Evolutionary conservation across 1,139 yeast genomes (phyloP), one percentile per base, ranked within the genome.

Genomic region (Candida tropicalis): DNA sequence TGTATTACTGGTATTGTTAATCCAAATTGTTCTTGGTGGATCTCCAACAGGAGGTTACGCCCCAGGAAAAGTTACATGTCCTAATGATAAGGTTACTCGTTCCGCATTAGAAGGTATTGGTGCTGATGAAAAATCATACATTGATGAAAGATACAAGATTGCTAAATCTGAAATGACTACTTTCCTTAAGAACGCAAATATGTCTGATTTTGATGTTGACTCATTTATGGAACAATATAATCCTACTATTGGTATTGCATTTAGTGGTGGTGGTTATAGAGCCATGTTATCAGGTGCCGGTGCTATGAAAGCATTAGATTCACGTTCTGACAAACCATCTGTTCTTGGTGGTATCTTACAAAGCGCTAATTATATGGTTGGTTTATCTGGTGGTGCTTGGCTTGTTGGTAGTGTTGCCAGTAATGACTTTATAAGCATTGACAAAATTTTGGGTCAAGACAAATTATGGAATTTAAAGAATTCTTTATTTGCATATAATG

Each of bases 201-300:
- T 85, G 54, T 65, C 77, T 5, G 85, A 80, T 54, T 82, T 86
- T 51, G 79, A 82, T 53, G 76, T 80, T 3, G 66, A 64, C 20
- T 52, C 58, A 1, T 82, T 80, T 54, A 54, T 84, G 47, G 42
- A 50, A 43, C 22, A 34, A 7, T 38, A 45, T 3, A 43, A 33
- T 52, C 59, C 60, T 63, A 63, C 75, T 26, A 73, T 78, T 45
- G 97, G 85, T 4, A 57, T 88, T 16, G 90, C 96, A 2, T 85
- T 87, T 57, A 81, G 91, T 7, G 97, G 97, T 32, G 97, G 97
- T 57, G 96, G 97, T 2, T 89, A 87, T 65, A 76, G 97, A 46
- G 96, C 97, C 39, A 87, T 88, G 96, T 65, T 89, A 34, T 65
- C 75, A 42, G 97, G 96, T n/a, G 96, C 96, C 2, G 97, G 97